A percentile compares a stretch with the other conserved stretches of the same genome.
These are phyloP conservation scores for Candida patagonica DNA, from an alignment of 805 yeast genomes.

Conservation along the genomic window DNA sequence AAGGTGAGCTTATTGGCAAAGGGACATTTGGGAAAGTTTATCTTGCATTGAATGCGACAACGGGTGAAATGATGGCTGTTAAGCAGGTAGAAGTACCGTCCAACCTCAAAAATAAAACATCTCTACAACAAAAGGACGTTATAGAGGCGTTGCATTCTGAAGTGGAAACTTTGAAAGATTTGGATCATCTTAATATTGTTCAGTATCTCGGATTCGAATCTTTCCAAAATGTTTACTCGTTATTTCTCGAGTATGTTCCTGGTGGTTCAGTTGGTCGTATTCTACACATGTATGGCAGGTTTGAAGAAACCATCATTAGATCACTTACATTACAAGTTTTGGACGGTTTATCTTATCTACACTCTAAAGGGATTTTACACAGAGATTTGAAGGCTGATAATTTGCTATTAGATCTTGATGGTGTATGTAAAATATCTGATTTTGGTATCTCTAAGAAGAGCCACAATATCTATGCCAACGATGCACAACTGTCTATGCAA, in stretches of 20 bases:
- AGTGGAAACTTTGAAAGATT: constrained; percentile 85
- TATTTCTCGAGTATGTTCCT: constrained; percentile 91
- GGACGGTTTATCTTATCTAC: constrained; percentile 79
- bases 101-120: constrained; percentile 25
- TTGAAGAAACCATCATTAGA: constrained; percentile 67
- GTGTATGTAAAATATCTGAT: constrained; percentile 90
- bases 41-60: constrained; percentile 85
- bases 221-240: constrained; percentile 58
- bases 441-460: constrained; percentile 90
- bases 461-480: constrained; percentile 71
- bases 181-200: constrained; percentile 89
- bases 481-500: constrained; percentile 96
- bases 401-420: constrained; percentile 77
- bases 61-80: constrained; percentile 98
- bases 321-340: constrained; percentile 73
- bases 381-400: constrained; percentile 95
- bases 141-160: constrained; percentile 81
- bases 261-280: constrained; percentile 94
- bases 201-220: constrained; percentile 93
- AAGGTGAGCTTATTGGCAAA: constrained; percentile 92
- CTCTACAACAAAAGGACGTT: constrained; percentile 40
- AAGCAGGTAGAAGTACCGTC: constrained; percentile 77
- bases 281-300: constrained; percentile 71
- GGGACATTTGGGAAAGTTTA: constrained; percentile 96
- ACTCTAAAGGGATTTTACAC: constrained; percentile 78